Base-by-base conservation (phyloP, 2,329 filamentous ascomycete species). In the Cyphellophora europaea region DNA sequence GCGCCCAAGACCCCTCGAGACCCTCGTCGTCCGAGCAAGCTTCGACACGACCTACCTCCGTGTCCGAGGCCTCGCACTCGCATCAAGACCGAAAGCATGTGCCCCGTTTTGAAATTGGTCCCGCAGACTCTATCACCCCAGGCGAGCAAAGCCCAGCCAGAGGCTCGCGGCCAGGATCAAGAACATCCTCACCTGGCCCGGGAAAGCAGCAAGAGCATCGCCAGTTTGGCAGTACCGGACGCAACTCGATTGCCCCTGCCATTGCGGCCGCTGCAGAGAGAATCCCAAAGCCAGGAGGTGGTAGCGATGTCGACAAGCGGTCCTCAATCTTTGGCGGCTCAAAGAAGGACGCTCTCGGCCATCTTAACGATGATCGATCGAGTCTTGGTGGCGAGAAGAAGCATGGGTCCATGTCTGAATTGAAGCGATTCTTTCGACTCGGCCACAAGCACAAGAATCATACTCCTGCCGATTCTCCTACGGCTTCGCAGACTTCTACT, bases 341-440 rank as follows among this genome's bases (percentile, higher is more conserved):
- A 27, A 68, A 66, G 38, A 71, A 74, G 43, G 70, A 78, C 18
- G 58, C 65, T 15, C 57, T 65, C 33, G 49, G 58, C 28, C 54
- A 68, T 37, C 63, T 71, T 30, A 58, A 65, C 36, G 64, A 74
- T 14, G 63, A 44, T 32, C 43, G 34, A 18, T 62, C 23, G 44
- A 45, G 58, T 58, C 53, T 46, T 53, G 63, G 63, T 36, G 62
- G 62, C 2, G 21, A 25, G 8, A 68, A 71, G 41, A 69, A 62
- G 43, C 76, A 84, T 40, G 78, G 82, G 14, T 95, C 91, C 4
- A 96, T 96, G 82, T 80, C 83, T 3, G 89, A 96, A 51, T 62
- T 98, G 41, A 95, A 94, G 63, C 75, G 91, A n/a, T 98, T 98
- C 57, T 93, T 98, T 67, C 91, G 65, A 80, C 78, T 86, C 41